Base-by-base conservation (phyloP, 345 rosid genomes). In the Rhizophora mangle region DNA sequence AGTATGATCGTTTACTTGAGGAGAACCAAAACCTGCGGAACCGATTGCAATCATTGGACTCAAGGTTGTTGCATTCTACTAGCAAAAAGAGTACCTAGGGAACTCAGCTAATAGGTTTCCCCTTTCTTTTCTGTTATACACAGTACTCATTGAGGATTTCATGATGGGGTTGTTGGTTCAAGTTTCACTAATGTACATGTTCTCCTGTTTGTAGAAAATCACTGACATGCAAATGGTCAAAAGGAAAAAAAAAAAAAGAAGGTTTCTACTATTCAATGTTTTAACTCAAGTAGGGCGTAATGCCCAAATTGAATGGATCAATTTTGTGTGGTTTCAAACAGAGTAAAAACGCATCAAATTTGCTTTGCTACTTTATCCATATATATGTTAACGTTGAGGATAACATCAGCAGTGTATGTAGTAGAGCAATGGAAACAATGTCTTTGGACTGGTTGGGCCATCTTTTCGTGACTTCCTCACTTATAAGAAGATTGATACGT, bases 1-100 rank as follows among this genome's bases (percentile, higher is more conserved):
- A 95, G 85, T 89, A 88, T 60, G 93, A 88, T 67, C 89, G 99
- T 43, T 76, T 95, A 72, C 89, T 85, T 2, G 93, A 83, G 70
- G 97, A 92, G 74, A 95, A 95, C 77, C 89, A 88, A 81, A 85
- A 74, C 34, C 80, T 92, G 31, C 74, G 91, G 71, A 82, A 53
- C 63, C 95, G 82, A 72, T 74, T 95, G 76, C 90, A 89, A 53
- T 79, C 85, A 52, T 65, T 85, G 82, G 99, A 95, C 79, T 64
- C 70, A 27, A 83, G 59, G 29, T 19, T 83, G 11, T 91, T 93
- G 0, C 85, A 63, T 24, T 89, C 93, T 8, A 80, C 79, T 69
- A 80, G 75, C 88, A 92, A 95, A 83, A 95, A 95, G 85, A 85
- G 86, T 68, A 82, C 81, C 27, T 92, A 69, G 85, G 76, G 51